phyloP scores from a whole-genome alignment of 2,329 filamentous ascomycete species.

The Colletotrichum sp. region DNA sequence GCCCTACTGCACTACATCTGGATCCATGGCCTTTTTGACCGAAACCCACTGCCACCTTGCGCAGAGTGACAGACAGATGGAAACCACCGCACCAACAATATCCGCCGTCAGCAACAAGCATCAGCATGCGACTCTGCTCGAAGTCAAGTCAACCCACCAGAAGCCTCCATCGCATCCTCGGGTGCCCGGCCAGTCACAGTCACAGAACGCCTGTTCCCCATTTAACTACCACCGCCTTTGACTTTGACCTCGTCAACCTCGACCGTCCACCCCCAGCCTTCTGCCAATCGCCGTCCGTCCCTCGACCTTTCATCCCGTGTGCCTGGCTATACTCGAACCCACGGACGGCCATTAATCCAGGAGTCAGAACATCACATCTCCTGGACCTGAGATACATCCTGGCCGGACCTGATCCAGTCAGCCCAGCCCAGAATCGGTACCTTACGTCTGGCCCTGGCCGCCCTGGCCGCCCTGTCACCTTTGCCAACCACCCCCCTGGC shows the following conservation, averaged over 20 bases:
- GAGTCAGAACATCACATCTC: background rate
- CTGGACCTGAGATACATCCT: background rate
- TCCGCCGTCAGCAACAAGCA: background rate
- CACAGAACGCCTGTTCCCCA: background rate
- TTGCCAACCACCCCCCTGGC: slow-evolving; percentile 3
- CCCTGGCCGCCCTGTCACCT: slow-evolving; percentile 5
- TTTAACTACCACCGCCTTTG: background rate
- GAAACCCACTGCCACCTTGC: background rate
- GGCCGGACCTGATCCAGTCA: background rate
- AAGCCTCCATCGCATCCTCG: background rate
- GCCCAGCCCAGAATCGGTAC: slow-evolving; percentile 10
- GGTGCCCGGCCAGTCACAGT: background rate
- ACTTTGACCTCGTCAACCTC: slow-evolving; percentile 11
- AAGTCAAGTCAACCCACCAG: background rate
- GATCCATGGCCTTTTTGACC: background rate
- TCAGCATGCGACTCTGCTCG: background rate
- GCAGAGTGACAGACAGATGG: background rate
- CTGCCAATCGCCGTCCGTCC: slow-evolving; percentile 5
- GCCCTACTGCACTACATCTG: background rate
- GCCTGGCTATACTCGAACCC: slow-evolving; percentile 6
- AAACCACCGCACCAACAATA: background rate
- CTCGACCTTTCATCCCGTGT: slow-evolving; percentile 11
- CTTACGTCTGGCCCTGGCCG: slow-evolving; percentile 14
- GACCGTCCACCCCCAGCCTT: background rate
- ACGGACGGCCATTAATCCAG: background rate